Evolutionary conservation across 2,329 filamentous ascomycete species (phyloP).

Genomic region (Penicillium griseofulvum): DNA sequence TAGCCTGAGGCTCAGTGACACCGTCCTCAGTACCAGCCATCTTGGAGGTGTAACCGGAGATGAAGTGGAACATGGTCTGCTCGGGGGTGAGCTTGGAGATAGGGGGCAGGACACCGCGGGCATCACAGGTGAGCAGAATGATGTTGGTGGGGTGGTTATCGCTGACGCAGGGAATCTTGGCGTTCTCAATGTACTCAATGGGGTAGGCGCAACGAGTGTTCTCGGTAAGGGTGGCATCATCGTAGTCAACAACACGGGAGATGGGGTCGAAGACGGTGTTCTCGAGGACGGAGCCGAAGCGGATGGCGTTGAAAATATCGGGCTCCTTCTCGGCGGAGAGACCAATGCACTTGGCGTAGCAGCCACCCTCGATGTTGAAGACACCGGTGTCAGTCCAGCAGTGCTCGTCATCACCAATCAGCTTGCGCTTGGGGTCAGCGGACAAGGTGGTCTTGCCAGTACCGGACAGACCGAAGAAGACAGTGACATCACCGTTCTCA

Average conservation of each 20-base stretch:
- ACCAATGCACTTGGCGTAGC: slow-evolving; percentile 98
- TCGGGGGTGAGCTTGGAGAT: slow-evolving; percentile 94
- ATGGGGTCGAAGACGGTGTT: slow-evolving; percentile 96
- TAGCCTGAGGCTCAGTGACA: slow-evolving; percentile 94
- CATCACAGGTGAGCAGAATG: slow-evolving; percentile 96
- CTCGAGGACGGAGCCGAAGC: slow-evolving; percentile 94
- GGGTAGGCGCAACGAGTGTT: slow-evolving; percentile 98
- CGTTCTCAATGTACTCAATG: slow-evolving; percentile 98
- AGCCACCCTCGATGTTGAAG: slow-evolving; percentile 99
- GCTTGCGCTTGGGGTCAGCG: slow-evolving; percentile 89
- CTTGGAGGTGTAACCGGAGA: slow-evolving; percentile 99
- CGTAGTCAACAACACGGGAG: slow-evolving; percentile 90
- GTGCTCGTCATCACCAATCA: slow-evolving; percentile 99
- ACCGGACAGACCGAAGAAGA: slow-evolving; percentile 98
- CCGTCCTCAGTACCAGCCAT: slow-evolving; percentile 99
- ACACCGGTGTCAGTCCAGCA: slow-evolving; percentile 96
- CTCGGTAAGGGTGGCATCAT: slow-evolving; percentile 90
- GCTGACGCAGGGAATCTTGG: slow-evolving; percentile 94
- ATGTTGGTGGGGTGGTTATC: slow-evolving; percentile 92
- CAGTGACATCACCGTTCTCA: slow-evolving; percentile 87
- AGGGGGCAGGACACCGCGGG: slow-evolving; percentile 91
- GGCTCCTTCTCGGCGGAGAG: slow-evolving; percentile 98
- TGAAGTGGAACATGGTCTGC: slow-evolving; percentile 99
- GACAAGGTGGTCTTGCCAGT: slow-evolving; percentile 99
- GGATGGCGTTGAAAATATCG: slow-evolving; percentile 94